Evolutionary conservation across 768 basidiomycete species (phyloP).

Genomic region (Suillus plorans): DNA sequence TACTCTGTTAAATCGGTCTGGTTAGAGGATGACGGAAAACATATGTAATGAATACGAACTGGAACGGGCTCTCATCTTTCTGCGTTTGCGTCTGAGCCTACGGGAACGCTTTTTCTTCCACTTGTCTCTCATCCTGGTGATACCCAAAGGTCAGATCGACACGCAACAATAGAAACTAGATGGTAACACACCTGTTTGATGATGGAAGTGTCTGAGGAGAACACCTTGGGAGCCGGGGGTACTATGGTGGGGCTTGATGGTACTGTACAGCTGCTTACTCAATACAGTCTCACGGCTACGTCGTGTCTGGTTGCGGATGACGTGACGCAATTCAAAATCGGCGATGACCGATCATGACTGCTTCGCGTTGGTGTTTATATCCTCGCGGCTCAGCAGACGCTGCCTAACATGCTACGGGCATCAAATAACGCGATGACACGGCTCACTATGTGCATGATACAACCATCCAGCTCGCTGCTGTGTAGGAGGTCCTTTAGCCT

Average conservation of each 20-base stretch:
- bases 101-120: constrained; percentile 96
- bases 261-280: constrained; percentile 37
- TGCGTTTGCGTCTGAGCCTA: constrained; percentile 89
- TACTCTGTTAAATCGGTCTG: constrained; percentile 33
- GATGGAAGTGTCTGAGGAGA: constrained; percentile 32
- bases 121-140: constrained; percentile 87
- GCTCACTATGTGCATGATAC: too few relatives aligned
- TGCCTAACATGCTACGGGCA: too few relatives aligned
- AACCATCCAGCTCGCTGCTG: neutral
- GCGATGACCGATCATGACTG: neutral
- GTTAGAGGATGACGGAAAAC: neutral
- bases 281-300: constrained; percentile 17
- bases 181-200: constrained; percentile 25
- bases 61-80: constrained; percentile 95
- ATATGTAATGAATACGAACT: constrained; percentile 51
- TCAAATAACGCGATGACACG: too few relatives aligned
- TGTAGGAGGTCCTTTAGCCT: neutral
- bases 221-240: constrained; percentile 11
- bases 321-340: neutral
- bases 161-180: neutral
- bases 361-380: too few relatives aligned
- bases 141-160: neutral
- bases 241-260: constrained; percentile 28
- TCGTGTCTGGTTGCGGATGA: too few relatives aligned
- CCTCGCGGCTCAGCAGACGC: too few relatives aligned